phyloP scores from a whole-genome alignment of 345 rosid species.

The Draba incana region DNA sequence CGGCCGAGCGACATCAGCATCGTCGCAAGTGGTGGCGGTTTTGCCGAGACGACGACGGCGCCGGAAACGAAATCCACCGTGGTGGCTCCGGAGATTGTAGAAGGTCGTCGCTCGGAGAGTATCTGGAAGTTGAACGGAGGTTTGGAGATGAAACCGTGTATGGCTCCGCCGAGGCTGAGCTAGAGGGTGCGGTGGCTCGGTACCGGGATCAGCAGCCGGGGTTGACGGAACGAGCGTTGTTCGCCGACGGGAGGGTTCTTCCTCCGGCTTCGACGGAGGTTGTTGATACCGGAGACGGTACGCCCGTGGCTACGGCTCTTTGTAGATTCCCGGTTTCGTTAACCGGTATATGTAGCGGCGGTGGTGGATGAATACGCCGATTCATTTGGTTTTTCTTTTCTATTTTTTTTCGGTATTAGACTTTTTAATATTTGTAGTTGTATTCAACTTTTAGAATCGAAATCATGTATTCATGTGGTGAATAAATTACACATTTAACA shows the following conservation, averaged over 20 bases:
- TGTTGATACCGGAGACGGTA: slow-evolving; percentile 40
- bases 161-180: slow-evolving; percentile 58
- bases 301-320: slow-evolving; percentile 46
- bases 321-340: slow-evolving; percentile 79
- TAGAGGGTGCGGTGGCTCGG: slow-evolving; percentile 52
- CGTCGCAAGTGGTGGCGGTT: slow-evolving; percentile 84
- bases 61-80: slow-evolving; percentile 16
- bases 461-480: no score
- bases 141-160: slow-evolving; percentile 67
- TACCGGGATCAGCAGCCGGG: slow-evolving; percentile 38
- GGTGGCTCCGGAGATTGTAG: slow-evolving; percentile 38
- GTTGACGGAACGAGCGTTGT: slow-evolving; percentile 56
- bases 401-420: background rate
- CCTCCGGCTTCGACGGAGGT: slow-evolving; percentile 57
- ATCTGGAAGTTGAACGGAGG: slow-evolving; percentile 87
- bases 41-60: slow-evolving; percentile 60
- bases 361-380: slow-evolving; percentile 39
- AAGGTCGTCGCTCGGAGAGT: slow-evolving; percentile 85
- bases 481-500: no score
- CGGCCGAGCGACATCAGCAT: slow-evolving; percentile 51
- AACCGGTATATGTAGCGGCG: slow-evolving; percentile 75
- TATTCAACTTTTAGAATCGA: no score
- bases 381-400: background rate
- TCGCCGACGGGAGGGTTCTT: slow-evolving; percentile 82
- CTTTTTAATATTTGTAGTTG: no score